Conservation (phyloP, 2,329 filamentous ascomycete genomes). For the Clonostachys sp. region DNA sequence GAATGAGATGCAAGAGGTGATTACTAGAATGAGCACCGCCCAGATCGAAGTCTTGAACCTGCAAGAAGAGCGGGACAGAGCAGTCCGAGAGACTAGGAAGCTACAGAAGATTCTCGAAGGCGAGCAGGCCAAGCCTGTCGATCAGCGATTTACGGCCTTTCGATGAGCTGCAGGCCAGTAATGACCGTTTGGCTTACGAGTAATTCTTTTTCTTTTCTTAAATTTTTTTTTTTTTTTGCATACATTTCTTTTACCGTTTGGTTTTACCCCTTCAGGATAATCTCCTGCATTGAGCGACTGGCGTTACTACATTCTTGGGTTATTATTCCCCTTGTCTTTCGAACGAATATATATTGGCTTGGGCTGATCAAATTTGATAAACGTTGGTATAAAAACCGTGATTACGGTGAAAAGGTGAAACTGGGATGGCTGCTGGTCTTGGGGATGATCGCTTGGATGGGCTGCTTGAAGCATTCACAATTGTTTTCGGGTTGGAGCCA, state of each 20-base stretch:
- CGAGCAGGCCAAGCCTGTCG: slow-evolving; percentile 52
- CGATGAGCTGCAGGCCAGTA: slow-evolving; percentile 5
- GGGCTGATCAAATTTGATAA: background rate
- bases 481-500: too few relatives aligned
- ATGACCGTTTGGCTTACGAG: too few relatives aligned
- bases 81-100: slow-evolving; percentile 64
- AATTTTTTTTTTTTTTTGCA: too few relatives aligned
- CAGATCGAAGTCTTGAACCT: slow-evolving; percentile 81
- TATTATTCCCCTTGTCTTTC: slow-evolving; percentile 6
- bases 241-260: too few relatives aligned
- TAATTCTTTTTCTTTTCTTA: too few relatives aligned
- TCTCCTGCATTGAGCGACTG: slow-evolving; percentile 29
- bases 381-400: too few relatives aligned
- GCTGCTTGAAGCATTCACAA: too few relatives aligned
- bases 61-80: slow-evolving; percentile 70
- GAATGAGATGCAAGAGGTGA: slow-evolving; percentile 77
- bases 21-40: slow-evolving; percentile 72
- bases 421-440: too few relatives aligned
- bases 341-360: background rate
- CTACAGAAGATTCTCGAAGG: slow-evolving; percentile 63
- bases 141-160: slow-evolving; percentile 27
- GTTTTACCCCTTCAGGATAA: too few relatives aligned
- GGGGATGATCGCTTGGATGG: too few relatives aligned
- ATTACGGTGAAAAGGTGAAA: too few relatives aligned
- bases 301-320: slow-evolving; percentile 21